Conservation (phyloP, 306 rosid genomes). For the Gleditsia sinensis region DNA sequence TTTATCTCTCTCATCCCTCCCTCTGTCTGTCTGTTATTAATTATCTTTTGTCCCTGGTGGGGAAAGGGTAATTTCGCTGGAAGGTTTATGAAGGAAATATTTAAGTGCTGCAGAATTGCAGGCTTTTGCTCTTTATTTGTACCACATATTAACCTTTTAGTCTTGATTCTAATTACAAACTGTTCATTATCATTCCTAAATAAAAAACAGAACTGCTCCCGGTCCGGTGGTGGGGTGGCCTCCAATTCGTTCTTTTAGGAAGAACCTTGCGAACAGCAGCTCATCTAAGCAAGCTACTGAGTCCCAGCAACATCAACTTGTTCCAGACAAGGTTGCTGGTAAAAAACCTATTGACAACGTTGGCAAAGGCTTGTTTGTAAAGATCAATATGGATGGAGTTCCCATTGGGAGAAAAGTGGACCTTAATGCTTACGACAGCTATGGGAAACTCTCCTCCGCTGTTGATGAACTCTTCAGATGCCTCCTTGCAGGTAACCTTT, state of each 20-base stretch:
- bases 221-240: slow-evolving; percentile 99
- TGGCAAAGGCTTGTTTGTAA: slow-evolving; percentile 79
- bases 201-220: slow-evolving; percentile 79
- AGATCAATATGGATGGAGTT: slow-evolving; percentile 98
- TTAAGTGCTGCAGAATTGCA: background rate
- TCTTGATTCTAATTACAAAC: background rate
- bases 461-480: slow-evolving; percentile 87
- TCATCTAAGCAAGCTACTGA: slow-evolving; percentile 57
- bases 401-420: slow-evolving; percentile 95
- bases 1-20: too few relatives aligned
- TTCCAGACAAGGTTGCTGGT: slow-evolving; percentile 45
- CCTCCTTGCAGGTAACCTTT: slow-evolving; percentile 73
- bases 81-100: background rate
- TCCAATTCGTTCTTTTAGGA: slow-evolving; percentile 92
- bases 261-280: slow-evolving; percentile 72
- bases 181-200: slow-evolving; percentile 31
- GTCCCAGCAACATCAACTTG: slow-evolving; percentile 31
- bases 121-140: background rate
- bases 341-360: slow-evolving; percentile 43
- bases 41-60: slow-evolving; percentile 23
- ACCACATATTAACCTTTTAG: slow-evolving; percentile 6
- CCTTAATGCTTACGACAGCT: slow-evolving; percentile 75
- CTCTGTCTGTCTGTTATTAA: too few relatives aligned
- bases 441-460: slow-evolving; percentile 71
- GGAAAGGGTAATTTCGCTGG: slow-evolving; percentile 5